A percentile compares a stretch with the other conserved stretches of the same genome.
phyloP scores from a whole-genome alignment of 1,284 basidiomycete species.

The Boletus semigastroideus region DNA sequence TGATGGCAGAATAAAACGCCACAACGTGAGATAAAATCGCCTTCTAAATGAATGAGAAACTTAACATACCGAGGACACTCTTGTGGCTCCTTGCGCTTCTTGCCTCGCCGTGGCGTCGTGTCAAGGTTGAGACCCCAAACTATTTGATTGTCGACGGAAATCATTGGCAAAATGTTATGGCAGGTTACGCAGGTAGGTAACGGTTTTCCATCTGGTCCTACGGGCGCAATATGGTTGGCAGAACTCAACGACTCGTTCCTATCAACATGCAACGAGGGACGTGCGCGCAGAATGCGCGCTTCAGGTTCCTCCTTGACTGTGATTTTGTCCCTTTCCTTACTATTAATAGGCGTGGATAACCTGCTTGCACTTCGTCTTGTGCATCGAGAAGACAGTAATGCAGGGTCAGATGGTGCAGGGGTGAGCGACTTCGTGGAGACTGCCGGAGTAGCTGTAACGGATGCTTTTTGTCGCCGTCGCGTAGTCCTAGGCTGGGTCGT shows the following conservation, averaged over 20 bases:
- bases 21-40: conserved; percentile 20
- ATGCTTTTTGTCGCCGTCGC: conserved; percentile 53
- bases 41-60: conserved; percentile 17
- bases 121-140: conserved; percentile 66
- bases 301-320: conserved; percentile 52
- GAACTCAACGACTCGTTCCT: conserved; percentile 38
- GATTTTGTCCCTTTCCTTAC: conserved; percentile 39
- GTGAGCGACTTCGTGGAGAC: conserved; percentile 27
- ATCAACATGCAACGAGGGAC: conserved; percentile 39
- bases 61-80: conserved; percentile 69
- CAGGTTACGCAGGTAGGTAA: conserved; percentile 68
- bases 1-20: conserved; percentile 30
- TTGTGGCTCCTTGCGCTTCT: conserved; percentile 58
- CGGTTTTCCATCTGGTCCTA: conserved; percentile 54
- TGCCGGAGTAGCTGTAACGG: conserved; percentile 28
- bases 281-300: conserved; percentile 46
- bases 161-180: conserved; percentile 65
- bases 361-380: conserved; percentile 26
- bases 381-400: conserved; percentile 14
- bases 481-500: conserved; percentile 46
- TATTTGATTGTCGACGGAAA: conserved; percentile 66
- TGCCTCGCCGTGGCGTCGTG: conserved; percentile 42
- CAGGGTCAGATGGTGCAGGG: conserved; percentile 24
- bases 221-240: conserved; percentile 40
- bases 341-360: conserved; percentile 32